Evolutionary conservation across 2,329 filamentous ascomycete genomes (phyloP).

Genomic region (Cladosporium halotolerans): DNA sequence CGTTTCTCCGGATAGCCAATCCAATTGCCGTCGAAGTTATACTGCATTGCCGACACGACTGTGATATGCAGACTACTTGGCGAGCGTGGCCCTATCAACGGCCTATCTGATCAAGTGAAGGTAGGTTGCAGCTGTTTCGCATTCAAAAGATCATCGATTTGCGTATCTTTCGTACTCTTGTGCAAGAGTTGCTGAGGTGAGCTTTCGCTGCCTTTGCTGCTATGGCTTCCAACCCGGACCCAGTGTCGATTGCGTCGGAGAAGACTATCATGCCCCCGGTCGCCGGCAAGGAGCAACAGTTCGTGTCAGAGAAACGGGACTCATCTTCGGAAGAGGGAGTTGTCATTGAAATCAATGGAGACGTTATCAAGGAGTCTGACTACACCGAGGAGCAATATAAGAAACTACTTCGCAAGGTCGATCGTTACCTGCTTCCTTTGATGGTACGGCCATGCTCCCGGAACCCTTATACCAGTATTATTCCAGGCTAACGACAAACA

Average conservation of each 20-base stretch:
- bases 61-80: background rate
- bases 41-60: background rate
- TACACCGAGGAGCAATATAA: conserved; percentile 27
- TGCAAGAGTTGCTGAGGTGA: background rate
- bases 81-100: background rate
- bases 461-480: background rate
- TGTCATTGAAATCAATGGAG: conserved; percentile 13
- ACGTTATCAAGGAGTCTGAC: conserved; percentile 17
- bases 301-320: conserved; percentile 2
- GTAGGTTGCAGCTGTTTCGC: background rate
- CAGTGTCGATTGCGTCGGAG: conserved; percentile 4
- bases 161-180: background rate
- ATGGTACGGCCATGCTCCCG: conserved; percentile 27
- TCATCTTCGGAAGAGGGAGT: conserved; percentile 4
- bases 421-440: conserved; percentile 41
- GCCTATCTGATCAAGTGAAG: conserved; percentile 1
- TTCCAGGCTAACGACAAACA: background rate
- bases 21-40: background rate
- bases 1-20: background rate
- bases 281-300: conserved; percentile 2
- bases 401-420: conserved; percentile 33
- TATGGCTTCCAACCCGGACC: conserved; percentile 6
- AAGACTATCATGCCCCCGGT: conserved; percentile 6
- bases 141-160: background rate
- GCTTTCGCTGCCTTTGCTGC: background rate